These are phyloP conservation scores for Chaetomiaceae sp. DNA, from an alignment of 2,329 filamentous ascomycete species.

Conservation along the genomic window DNA sequence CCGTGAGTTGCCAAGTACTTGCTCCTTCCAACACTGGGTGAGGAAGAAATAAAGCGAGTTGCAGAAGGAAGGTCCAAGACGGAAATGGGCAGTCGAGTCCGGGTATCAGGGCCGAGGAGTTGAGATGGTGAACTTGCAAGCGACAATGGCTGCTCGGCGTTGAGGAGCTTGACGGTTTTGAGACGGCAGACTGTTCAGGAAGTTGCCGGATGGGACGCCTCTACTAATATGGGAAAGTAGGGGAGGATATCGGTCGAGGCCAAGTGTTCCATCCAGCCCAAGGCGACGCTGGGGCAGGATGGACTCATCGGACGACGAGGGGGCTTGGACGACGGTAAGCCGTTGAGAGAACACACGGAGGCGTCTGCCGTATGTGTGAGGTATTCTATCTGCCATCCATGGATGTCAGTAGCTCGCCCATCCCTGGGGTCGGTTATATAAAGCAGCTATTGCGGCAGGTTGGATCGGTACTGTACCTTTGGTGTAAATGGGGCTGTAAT, in stretches of 20 bases:
- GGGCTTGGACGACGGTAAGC: too few species aligned
- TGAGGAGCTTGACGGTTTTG: slow-evolving; percentile 20
- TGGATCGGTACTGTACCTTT: slow-evolving; percentile 24
- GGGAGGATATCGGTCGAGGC: slow-evolving; percentile 12
- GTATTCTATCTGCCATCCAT: too few species aligned
- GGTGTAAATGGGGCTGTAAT: too few species aligned
- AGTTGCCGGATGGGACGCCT: slow-evolving; percentile 12
- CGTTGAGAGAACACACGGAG: too few species aligned
- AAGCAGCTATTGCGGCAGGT: too few species aligned
- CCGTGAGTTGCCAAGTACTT: too few species aligned
- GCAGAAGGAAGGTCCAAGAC: background rate
- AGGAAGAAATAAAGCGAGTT: background rate
- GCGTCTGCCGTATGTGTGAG: slow-evolving; percentile 11
- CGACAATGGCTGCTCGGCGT: background rate
- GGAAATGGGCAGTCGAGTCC: background rate
- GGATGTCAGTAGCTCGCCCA: too few species aligned
- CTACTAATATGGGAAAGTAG: slow-evolving; percentile 27
- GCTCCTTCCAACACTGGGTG: too few species aligned
- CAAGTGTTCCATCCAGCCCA: slow-evolving; percentile 10
- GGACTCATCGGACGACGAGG: slow-evolving; percentile 22
- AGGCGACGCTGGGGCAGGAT: slow-evolving; percentile 19
- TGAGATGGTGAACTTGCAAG: background rate
- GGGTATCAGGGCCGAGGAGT: background rate
- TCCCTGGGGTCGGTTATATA: too few species aligned
- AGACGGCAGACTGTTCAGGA: slow-evolving; percentile 16